phyloP scores from a whole-genome alignment of 140 eudicot species.

The Anethum foeniculum region DNA sequence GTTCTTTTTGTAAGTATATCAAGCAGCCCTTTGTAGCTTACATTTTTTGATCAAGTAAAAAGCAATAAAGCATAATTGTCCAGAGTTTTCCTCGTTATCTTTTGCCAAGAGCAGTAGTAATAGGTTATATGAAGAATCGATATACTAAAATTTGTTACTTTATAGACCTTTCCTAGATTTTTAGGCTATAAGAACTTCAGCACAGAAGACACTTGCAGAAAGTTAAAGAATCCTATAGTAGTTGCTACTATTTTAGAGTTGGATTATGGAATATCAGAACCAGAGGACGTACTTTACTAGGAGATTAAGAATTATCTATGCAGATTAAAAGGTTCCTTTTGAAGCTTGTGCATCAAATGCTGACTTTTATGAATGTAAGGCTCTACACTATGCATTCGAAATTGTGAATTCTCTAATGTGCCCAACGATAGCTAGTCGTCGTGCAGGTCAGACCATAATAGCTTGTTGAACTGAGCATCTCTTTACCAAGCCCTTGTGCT shows the following conservation, averaged over 20 bases:
- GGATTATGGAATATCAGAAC: constrained; percentile 69
- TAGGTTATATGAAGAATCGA: not conserved
- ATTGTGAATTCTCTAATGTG: too few species aligned
- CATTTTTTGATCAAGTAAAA: not conserved
- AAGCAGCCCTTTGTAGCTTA: not conserved
- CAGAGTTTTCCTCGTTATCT: not conserved
- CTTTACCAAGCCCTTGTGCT: too few species aligned
- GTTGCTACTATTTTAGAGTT: constrained; percentile 15
- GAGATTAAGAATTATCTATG: constrained; percentile 42
- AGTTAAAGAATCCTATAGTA: constrained; percentile 31
- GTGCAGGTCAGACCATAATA: too few species aligned
- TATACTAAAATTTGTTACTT: not conserved
- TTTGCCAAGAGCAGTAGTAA: not conserved
- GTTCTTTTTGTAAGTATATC: not conserved
- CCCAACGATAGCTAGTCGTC: too few species aligned
- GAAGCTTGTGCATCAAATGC: constrained; percentile 95
- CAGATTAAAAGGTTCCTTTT: constrained; percentile 25
- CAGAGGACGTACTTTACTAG: constrained; percentile 68
- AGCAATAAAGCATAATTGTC: not conserved
- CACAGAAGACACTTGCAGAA: constrained; percentile 46
- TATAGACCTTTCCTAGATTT: not conserved
- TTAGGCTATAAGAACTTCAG: not conserved
- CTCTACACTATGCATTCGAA: too few species aligned
- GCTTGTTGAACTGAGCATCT: too few species aligned
- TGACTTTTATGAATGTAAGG: too few species aligned